Base-by-base conservation (phyloP, 345 rosid genomes). In the Gossypium thurberi region DNA sequence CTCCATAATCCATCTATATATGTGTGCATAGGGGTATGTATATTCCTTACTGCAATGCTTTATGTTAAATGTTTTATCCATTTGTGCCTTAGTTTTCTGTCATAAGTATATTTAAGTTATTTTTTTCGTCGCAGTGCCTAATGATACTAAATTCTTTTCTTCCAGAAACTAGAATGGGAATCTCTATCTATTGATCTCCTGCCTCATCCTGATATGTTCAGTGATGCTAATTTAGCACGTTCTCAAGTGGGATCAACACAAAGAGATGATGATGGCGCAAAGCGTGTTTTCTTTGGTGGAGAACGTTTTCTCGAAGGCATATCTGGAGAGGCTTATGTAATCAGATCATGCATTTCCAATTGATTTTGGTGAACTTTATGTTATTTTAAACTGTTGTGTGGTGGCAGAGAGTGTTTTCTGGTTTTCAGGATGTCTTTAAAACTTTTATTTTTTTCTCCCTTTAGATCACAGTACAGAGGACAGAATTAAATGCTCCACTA, bases 151-250 rank as follows among this genome's bases (percentile, higher is more conserved):
- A 37, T 55, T 77, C 55, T 79, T 80, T 84, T 63, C 40, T 61
- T 55, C 64, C 95, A 95, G 99, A 95, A 91, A 91, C 97, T 95
- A 70, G 97, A 91, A 85, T 95, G 99, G 98, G 97, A 87, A 79
- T 90, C 97, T 65, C 81, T 95, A 82, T 95, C 99, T 71, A 80
- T 95, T 75, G 99, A 95, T 89, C 98, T 95, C 71, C 85, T 95
- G 83, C 99, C 99, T 71, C 98, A 95, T 87, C 99, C 99, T 80
- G 99, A 95, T 85, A 95, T 95, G 99, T 95, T 95, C 79, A 76
- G 89, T 55, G 99, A 95, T 66, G 92, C 91, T 78, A 94, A 84
- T 84, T 78, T 94, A 82, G 97, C 91, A 56, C 82, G 89, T 37
- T 74, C 87, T 58, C 85, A 86, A 72, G 93, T 85, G 80, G 87